Conservation (phyloP, 495 filamentous ascomycete species). For the Penicillium angulare region DNA sequence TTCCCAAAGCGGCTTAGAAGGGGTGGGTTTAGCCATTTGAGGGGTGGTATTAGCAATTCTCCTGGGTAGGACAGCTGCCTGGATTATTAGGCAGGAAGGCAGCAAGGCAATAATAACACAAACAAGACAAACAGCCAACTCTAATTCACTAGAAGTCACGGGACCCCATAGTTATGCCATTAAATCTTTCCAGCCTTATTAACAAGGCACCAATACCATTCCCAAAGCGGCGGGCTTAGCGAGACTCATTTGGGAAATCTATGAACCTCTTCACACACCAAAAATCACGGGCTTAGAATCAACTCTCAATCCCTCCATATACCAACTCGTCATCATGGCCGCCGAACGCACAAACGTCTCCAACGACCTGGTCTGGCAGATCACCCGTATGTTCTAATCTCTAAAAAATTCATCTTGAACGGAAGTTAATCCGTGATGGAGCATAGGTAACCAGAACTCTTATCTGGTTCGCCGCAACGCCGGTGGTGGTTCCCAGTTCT, state of each 20-base stretch:
- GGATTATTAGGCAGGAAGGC: background rate
- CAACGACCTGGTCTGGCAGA: slow-evolving; percentile 86
- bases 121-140: too few species aligned
- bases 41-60: too few species aligned
- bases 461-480: slow-evolving; percentile 86
- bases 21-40: too few species aligned
- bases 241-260: slow-evolving; percentile 28
- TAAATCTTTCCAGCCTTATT: background rate
- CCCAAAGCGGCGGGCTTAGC: slow-evolving; percentile 45
- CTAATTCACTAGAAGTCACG: too few species aligned
- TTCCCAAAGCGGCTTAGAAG: too few species aligned
- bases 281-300: slow-evolving; percentile 22
- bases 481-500: slow-evolving; percentile 79
- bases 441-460: slow-evolving; percentile 71
- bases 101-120: too few species aligned
- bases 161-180: background rate
- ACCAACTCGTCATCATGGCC: slow-evolving; percentile 41
- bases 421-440: slow-evolving; percentile 7
- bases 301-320: slow-evolving; percentile 24
- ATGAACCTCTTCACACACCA: background rate
- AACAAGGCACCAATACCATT: slow-evolving; percentile 23
- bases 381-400: slow-evolving; percentile 67
- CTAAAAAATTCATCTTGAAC: background rate
- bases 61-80: too few species aligned
- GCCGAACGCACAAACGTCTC: slow-evolving; percentile 63